A percentile compares a stretch with the other conserved stretches of the same genome.
These are phyloP conservation scores for Saccharomyces hybrid DNA, from an alignment of 1,139 yeast species.

Conservation along the genomic window DNA sequence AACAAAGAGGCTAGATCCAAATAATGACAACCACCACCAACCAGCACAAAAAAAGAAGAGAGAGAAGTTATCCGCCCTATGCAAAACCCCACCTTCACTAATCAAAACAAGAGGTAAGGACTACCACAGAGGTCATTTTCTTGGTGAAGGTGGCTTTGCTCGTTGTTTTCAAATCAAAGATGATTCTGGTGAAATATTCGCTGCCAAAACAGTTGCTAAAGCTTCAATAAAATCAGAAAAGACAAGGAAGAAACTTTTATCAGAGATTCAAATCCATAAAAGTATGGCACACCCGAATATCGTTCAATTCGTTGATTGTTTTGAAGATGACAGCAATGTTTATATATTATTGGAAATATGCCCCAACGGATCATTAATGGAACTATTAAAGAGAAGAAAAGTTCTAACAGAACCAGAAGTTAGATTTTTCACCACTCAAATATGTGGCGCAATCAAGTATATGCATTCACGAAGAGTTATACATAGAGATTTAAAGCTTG, in stretches of 20 bases:
- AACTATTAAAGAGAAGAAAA: conserved; percentile 76
- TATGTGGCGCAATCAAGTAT: conserved; percentile 87
- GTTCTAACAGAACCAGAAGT: conserved; percentile 85
- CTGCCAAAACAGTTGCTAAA: conserved; percentile 97
- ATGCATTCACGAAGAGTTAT: conserved; percentile 90
- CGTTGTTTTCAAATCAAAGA: conserved; percentile 96
- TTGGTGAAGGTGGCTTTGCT: conserved; percentile 99
- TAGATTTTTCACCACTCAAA: conserved; percentile 81
- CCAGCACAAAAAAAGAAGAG: conserved; percentile 51
- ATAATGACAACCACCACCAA: conserved; percentile 21
- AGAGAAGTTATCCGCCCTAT: conserved; percentile 74
- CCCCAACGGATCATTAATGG: conserved; percentile 90
- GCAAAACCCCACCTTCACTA: conserved; percentile 89
- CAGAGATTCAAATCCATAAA: conserved; percentile 93
- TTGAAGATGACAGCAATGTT: conserved; percentile 89
- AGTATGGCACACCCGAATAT: conserved; percentile 82
- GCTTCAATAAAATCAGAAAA: conserved; percentile 86
- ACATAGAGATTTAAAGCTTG: conserved; percentile 83
- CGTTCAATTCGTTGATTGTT: conserved; percentile 87
- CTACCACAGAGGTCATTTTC: conserved; percentile 80
- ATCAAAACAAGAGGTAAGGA: conserved; percentile 87
- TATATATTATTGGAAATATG: conserved; percentile 90
- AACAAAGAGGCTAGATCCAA: conserved; percentile 5
- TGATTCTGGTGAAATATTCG: conserved; percentile 76
- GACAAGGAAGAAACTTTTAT: conserved; percentile 78